These are phyloP conservation scores for Mortierella sp. DNA, from an alignment of 371 early-diverging fungal genomes.

Conservation along the genomic window DNA sequence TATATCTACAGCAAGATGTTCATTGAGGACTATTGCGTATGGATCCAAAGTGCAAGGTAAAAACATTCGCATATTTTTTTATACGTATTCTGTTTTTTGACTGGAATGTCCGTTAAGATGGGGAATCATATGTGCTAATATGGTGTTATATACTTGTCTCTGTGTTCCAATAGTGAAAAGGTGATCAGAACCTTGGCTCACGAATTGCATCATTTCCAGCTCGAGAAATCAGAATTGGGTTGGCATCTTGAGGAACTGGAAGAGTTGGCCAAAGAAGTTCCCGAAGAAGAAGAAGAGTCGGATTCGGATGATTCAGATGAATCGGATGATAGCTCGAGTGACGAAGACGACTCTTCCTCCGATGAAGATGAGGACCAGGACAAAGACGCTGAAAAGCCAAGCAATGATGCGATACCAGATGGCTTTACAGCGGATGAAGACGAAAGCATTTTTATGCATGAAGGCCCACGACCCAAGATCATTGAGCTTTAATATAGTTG, in stretches of 20 bases:
- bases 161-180: slow-evolving; percentile 64
- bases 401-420: neutral
- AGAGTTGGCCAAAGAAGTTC: slow-evolving; percentile 62
- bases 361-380: slow-evolving; percentile 19
- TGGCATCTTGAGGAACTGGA: slow-evolving; percentile 85
- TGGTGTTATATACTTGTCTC: neutral
- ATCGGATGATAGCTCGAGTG: slow-evolving; percentile 23
- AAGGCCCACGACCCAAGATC: slow-evolving; percentile 48
- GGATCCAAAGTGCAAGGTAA: slow-evolving; percentile 87
- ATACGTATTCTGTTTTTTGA: neutral
- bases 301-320: slow-evolving; percentile 15
- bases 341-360: slow-evolving; percentile 24
- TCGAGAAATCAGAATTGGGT: slow-evolving; percentile 74
- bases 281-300: slow-evolving; percentile 36
- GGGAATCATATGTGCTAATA: neutral
- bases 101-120: neutral
- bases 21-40: slow-evolving; percentile 96
- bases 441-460: slow-evolving; percentile 44
- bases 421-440: slow-evolving; percentile 7
- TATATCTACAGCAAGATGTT: slow-evolving; percentile 88
- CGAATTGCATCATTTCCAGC: slow-evolving; percentile 78
- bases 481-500: slow-evolving; percentile 38
- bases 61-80: slow-evolving; percentile 8
- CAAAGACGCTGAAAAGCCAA: neutral
- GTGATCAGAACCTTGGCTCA: slow-evolving; percentile 79